Conservation (phyloP, 805 yeast genomes). For the Ogataea ganodermae region DNA sequence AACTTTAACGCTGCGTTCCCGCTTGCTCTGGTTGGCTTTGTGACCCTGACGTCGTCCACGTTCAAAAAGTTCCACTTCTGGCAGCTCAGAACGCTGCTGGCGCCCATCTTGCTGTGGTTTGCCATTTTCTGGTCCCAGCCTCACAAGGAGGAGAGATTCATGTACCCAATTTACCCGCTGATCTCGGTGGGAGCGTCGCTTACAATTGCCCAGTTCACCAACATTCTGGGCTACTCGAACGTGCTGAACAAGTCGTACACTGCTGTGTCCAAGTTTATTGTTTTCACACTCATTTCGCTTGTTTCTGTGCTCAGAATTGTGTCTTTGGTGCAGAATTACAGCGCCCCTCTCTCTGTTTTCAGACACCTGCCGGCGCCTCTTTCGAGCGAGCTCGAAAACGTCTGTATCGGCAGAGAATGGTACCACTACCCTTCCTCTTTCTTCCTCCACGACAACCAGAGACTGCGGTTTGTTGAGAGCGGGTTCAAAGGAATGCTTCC, state of each 20-base stretch:
- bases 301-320: constrained; percentile 53
- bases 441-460: constrained; percentile 63
- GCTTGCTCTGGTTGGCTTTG: constrained; percentile 43
- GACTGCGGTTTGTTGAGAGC: constrained; percentile 68
- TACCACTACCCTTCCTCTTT: constrained; percentile 88
- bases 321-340: constrained; percentile 65
- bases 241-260: constrained; percentile 16
- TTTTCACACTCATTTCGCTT: constrained; percentile 23
- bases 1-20: constrained; percentile 66
- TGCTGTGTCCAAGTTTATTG: constrained; percentile 8
- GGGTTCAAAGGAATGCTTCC: constrained; percentile 89
- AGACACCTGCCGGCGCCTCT: constrained; percentile 38
- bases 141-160: constrained; percentile 90
- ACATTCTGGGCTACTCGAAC: constrained; percentile 17
- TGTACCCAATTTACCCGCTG: constrained; percentile 81
- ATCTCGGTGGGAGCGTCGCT: constrained; percentile 65
- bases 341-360: constrained; percentile 70
- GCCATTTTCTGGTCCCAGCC: constrained; percentile 71
- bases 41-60: constrained; percentile 29
- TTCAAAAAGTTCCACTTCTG: constrained; percentile 13
- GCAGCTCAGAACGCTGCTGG: constrained; percentile 30
- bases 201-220: constrained; percentile 29
- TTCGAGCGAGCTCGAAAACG: constrained; percentile 40
- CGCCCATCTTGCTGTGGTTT: constrained; percentile 68
- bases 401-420: constrained; percentile 96